Percentiles rank a stretch among this genome's conserved stretches.
Conservation (phyloP, 1,139 yeast species). For the Candida sojae region DNA sequence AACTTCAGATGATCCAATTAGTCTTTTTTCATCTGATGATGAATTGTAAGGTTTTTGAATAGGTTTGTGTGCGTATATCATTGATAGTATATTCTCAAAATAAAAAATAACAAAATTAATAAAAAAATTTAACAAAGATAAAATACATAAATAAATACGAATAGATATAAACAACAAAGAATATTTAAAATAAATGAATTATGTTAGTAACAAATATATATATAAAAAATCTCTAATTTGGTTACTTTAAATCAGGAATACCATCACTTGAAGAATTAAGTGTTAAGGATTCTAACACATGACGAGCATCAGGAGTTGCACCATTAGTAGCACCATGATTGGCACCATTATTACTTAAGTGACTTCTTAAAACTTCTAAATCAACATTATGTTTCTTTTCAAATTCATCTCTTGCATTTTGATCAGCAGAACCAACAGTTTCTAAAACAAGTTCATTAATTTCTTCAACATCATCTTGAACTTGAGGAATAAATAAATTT, state of each 20-base stretch:
- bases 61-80: not conserved
- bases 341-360: slow-evolving; percentile 3
- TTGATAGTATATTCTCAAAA: no score
- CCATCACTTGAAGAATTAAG: slow-evolving; percentile 10
- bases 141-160: no score
- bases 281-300: not conserved
- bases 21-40: slow-evolving; percentile 15
- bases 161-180: not conserved
- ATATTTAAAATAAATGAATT: not conserved
- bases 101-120: no score
- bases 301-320: not conserved
- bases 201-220: no score
- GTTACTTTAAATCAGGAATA: slow-evolving; percentile 9
- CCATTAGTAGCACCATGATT: slow-evolving; percentile 1
- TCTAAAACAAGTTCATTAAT: slow-evolving; percentile 49
- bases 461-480: slow-evolving; percentile 61
- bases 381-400: slow-evolving; percentile 38
- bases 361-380: slow-evolving; percentile 21
- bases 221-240: no score
- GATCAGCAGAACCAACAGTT: slow-evolving; percentile 49
- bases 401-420: slow-evolving; percentile 38
- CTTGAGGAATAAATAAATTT: slow-evolving; percentile 73
- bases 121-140: no score
- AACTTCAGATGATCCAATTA: slow-evolving; percentile 5
- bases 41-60: slow-evolving; percentile 6